Percentiles rank a stretch among this genome's conserved stretches.
These are phyloP conservation scores for Sparassis latifolia DNA, from an alignment of 1,284 basidiomycete genomes.

Conservation along the genomic window DNA sequence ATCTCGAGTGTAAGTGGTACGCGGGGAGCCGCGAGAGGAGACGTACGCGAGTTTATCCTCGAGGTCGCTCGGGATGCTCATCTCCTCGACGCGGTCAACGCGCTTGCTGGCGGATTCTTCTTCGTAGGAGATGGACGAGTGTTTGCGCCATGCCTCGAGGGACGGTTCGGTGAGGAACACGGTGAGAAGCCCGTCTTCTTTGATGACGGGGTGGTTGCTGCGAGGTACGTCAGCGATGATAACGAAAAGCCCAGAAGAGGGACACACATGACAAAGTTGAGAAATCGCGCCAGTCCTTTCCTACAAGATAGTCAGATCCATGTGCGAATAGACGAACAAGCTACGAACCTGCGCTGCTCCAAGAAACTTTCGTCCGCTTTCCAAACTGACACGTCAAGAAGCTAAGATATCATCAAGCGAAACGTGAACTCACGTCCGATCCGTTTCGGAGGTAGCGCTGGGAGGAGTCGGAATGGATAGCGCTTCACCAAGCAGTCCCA, in stretches of 20 bases:
- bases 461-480: conserved; percentile 90
- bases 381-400: conserved; percentile 4
- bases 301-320: conserved; percentile 30
- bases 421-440: conserved; percentile 63
- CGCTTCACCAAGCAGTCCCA: conserved; percentile 75
- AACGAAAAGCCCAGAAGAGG: conserved; percentile 19
- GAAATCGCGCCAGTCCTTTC: conserved; percentile 75
- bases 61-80: conserved; percentile 86
- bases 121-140: conserved; percentile 64
- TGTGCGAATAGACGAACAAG: background rate
- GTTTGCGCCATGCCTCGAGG: conserved; percentile 84
- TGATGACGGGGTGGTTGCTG: conserved; percentile 87
- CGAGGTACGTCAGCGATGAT: background rate
- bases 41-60: conserved; percentile 81
- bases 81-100: conserved; percentile 80
- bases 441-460: conserved; percentile 85
- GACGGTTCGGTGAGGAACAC: conserved; percentile 78
- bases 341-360: conserved; percentile 70
- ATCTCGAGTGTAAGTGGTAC: conserved; percentile 1
- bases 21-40: background rate
- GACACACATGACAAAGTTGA: conserved; percentile 67
- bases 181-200: conserved; percentile 76
- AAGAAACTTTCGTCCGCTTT: conserved; percentile 82
- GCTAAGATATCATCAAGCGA: conserved; percentile 3
- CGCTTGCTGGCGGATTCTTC: conserved; percentile 83